Evolutionary conservation across 2,329 filamentous ascomycete species (phyloP), one percentile per base, ranked within the genome.

Genomic region (Xylaria arbuscula): DNA sequence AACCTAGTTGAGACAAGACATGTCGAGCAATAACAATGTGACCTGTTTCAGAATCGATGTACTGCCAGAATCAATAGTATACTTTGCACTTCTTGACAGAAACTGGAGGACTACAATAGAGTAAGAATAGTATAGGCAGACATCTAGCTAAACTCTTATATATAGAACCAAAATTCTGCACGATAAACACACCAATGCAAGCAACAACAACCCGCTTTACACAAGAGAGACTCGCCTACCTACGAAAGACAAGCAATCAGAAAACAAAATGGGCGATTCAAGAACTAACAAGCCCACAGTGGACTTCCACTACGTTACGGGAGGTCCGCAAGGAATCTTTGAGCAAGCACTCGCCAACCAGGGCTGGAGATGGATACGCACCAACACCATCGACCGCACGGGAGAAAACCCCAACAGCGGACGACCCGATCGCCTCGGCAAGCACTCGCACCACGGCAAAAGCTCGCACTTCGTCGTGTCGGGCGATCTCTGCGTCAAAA

Each of bases 361-460:
- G 32, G 47, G 47, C 36, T 67, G 17, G n/a, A 53, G 3, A 42
- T 70, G 68, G 68, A 50, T 70, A 3, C 66, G 53, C 48, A 66
- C 48, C 11, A 68, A 67, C 40, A 50, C n/a, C 5, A 54, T 70
- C 34, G 47, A 47, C 19, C 40, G 64, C 11, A 68, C 65, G 3
- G 36, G 36, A 38, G 36, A 13, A 38, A 2, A 10, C 36, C 2
- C 36, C 8, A 13, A 7, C 2, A 38, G 8, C 7, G 54, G 47
- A 5, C 9, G 10, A 28, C 67, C 64, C 0, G 66, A 71, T 34
- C 70, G 68, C 3, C 57, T 72, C 2, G 24, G 10, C 3, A 10
- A 34, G 19, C 66, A 72, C 32, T 69, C 50, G 1, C 70, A 72
- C 51, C 68, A 72, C 50, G 55, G 70, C 4, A 11, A 19, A 8